Evolutionary conservation across 2,329 filamentous ascomycete species (phyloP), one percentile per base, ranked within the genome.

Genomic region (Stagonosporopsis tanaceti): DNA sequence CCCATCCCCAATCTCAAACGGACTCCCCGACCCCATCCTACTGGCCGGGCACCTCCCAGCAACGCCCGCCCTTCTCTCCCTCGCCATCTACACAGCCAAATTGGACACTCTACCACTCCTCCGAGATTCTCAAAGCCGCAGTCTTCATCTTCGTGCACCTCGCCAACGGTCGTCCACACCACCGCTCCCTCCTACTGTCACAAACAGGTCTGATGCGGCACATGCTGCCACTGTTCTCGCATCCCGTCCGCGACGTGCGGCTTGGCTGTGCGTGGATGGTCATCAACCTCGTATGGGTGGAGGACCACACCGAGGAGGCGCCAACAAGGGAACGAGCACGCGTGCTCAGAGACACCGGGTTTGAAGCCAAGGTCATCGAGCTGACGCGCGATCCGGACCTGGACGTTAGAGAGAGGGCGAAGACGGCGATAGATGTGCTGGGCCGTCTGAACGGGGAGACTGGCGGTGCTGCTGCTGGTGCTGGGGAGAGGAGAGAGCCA

Each of bases 121-220:
- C 70, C 24, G 90, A 92, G 75, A 90, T 97, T 60, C 84, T 97
- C 48, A 85, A 86, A 67, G 85, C 91, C 2, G 89, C 94, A 11
- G 86, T 92, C 27, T 95, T 88, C 72, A 88, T 97, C 54, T 82
- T 98, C 46, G 89, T 95, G 14, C 93, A 98, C 78, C 87, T 98
- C 67, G 92, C 93, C 17, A 94, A 93, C 9, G 92, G 92, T 62
- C 82, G 88, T 12, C 87, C 92, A 3, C 84, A 86, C 28, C 92
- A 97, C 76, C 87, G 92, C 53, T 88, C 93, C 69, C 68, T 76
- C 47, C 67, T 78, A 53, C 71, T 96, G 50, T 83, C 87, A 3
- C 93, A 97, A 75, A 89, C 86, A 2, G 85, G 89, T 12, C 81
- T 98, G 4, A 82, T 98, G 58, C 87, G 85, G 67, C 84, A 89